Conservation (phyloP, 2,329 filamentous ascomycete genomes). For the Apiospora saccharicola region DNA sequence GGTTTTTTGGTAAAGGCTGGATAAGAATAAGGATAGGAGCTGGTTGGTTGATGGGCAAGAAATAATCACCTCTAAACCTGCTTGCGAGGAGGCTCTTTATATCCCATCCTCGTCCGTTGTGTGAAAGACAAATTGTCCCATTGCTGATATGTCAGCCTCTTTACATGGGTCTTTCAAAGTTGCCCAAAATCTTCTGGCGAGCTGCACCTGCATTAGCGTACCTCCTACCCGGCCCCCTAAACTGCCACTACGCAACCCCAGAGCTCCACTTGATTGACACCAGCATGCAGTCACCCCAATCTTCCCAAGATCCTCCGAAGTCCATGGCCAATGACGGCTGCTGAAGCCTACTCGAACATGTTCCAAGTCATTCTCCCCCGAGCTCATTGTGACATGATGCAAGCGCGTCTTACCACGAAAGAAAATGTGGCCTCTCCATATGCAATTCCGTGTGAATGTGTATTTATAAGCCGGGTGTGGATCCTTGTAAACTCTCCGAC, state of each 20-base stretch:
- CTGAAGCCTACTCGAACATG: not conserved
- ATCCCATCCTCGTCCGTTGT: not conserved
- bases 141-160: not conserved
- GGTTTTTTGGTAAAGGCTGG: not conserved
- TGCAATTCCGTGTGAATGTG: not conserved
- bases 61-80: not conserved
- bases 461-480: not conserved
- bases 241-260: not conserved
- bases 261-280: not conserved
- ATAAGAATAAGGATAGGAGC: not conserved
- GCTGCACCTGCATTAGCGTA: slow-evolving; percentile 1
- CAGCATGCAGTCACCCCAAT: not conserved
- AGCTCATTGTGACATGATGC: not conserved
- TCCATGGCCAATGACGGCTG: no score
- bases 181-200: not conserved
- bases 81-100: not conserved
- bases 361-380: not conserved
- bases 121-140: not conserved
- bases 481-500: not conserved
- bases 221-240: not conserved
- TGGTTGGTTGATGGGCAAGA: not conserved
- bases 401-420: not conserved
- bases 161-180: not conserved
- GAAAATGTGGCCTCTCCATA: not conserved
- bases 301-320: no score